Base-by-base conservation (phyloP, 306 rosid genomes). In the Castanea crenata region DNA sequence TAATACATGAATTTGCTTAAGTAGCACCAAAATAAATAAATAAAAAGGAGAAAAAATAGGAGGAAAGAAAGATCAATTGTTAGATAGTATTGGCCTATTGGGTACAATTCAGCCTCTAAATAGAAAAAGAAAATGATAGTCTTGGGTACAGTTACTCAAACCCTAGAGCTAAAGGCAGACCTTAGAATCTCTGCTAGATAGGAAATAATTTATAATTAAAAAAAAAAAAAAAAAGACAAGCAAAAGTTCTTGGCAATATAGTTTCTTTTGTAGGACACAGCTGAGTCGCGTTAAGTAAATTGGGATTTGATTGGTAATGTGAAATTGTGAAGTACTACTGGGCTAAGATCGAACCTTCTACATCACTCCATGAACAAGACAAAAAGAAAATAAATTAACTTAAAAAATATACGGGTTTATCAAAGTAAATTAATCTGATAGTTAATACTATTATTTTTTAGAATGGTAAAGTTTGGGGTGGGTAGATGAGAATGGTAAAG, bases 291-390 rank as follows among this genome's bases (percentile, higher is more conserved):
- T 4, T 65, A 14, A 13, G 25, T 8, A 73, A 76, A 46, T 41
- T 54, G 12, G 75, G 32, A 65, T 64, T 58, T 20, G 35, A 55
- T 23, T 70, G 20, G 69, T 32, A 59, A 59, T 23, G 29, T 10
- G 65, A 20, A 59, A 41, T 41, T 41, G 46, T 41, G 46, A 41
- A 41, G 63, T 20, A 20, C 31, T 61, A 14, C 10, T 63, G 34
- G 27, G 49, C 57, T 63, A 52, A 70, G 83, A 41, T 41, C 46
- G 46, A 84, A 82, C 77, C 79, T 82, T 87, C 81, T 77, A 82
- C 52, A 77, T 69, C 83, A 44, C 79, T 65, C 67, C 54, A 23
- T 71, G 51, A 74, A 71, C 73, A 54, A 67, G 51, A 58, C 34
- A 63, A 41, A 41, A 8, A 15, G 54, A 49, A 21, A 64, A 25